Base-by-base conservation (phyloP, 306 rosid genomes). In the Psophocarpus tetragonolobus region DNA sequence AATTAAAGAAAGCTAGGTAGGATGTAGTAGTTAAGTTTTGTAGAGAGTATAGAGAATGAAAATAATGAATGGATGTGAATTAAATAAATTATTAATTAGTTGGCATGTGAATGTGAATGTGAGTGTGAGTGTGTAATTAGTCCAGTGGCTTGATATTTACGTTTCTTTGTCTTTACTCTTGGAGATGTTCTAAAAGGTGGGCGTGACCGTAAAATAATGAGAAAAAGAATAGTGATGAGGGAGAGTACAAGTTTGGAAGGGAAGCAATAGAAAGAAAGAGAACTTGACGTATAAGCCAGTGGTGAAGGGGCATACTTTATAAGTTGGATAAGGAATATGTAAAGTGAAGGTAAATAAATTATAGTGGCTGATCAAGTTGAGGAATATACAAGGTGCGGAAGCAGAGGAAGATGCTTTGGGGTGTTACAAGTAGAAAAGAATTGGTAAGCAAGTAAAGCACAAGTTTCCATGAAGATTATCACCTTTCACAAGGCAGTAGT, bases 151-250 rank as follows among this genome's bases (percentile, higher is more conserved):
- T 85, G 14, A 70, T 27, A 17, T 82, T 83, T 82, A 85, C 82
- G 88, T 85, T 82, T 74, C 88, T 79, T 78, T 69, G 76, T 82
- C 70, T 82, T 74, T 73, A 82, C 88, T 78, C 86, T 68, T 85
- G 33, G 18, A 18, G 8, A 48, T 82, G 84, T 78, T 65, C 74
- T 70, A 74, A 85, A 85, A 85, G 86, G 76, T 74, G 63, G 74
- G 64, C 74, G 66, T 41, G 78, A 56, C 39, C 2, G 27, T 82
- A 78, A 42, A 78, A 63, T 73, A 66, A 68, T 47, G 73, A 38
- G 62, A 36, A 68, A 66, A 45, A 23, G 76, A 18, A 23, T 36
- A 78, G 65, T 29, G 62, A 74, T 78, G 84, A 74, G 47, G 75
- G 63, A 56, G 77, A 12, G 24, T 76, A 42, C 48, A 64, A 39